A percentile compares a stretch with the other conserved stretches of the same genome.
Evolutionary conservation across 1,139 yeast genomes (phyloP).

Genomic region (Blastobotrys arbuscula): DNA sequence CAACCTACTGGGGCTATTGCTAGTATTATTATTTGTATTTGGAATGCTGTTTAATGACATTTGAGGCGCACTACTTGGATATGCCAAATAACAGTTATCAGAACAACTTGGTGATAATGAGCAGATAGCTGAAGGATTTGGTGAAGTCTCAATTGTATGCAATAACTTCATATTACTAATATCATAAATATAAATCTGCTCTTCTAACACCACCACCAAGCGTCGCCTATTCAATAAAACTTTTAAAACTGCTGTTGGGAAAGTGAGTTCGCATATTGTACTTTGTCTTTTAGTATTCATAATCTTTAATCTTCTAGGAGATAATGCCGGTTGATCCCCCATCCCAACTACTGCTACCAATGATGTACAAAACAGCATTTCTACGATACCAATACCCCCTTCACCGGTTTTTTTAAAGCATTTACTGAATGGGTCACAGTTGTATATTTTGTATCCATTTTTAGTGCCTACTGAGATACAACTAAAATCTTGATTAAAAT

Average conservation of each 20-base stretch:
- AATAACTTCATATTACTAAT: slow-evolving; percentile 79
- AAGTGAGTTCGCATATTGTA: slow-evolving; percentile 79
- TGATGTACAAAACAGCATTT: slow-evolving; percentile 88
- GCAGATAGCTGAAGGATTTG: slow-evolving; percentile 51
- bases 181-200: slow-evolving; percentile 85
- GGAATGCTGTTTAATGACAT: slow-evolving; percentile 33
- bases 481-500: slow-evolving; percentile 86
- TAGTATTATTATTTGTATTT: background rate
- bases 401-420: slow-evolving; percentile 51
- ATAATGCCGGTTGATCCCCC: slow-evolving; percentile 73
- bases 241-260: slow-evolving; percentile 74
- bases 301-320: slow-evolving; percentile 76
- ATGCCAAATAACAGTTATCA: slow-evolving; percentile 66
- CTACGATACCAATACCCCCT: slow-evolving; percentile 53
- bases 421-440: slow-evolving; percentile 85
- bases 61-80: slow-evolving; percentile 65
- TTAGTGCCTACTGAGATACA: slow-evolving; percentile 80
- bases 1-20: slow-evolving; percentile 36
- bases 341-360: slow-evolving; percentile 80
- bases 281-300: slow-evolving; percentile 69
- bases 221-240: slow-evolving; percentile 73
- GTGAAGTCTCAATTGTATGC: slow-evolving; percentile 80
- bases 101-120: slow-evolving; percentile 58
- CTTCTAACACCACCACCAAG: slow-evolving; percentile 70
- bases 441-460: slow-evolving; percentile 75